Evolutionary conservation across 352 stramenopile genomes (phyloP), one percentile per base, ranked within the genome.

Genomic region (Hyaloperonospora brassicae): DNA sequence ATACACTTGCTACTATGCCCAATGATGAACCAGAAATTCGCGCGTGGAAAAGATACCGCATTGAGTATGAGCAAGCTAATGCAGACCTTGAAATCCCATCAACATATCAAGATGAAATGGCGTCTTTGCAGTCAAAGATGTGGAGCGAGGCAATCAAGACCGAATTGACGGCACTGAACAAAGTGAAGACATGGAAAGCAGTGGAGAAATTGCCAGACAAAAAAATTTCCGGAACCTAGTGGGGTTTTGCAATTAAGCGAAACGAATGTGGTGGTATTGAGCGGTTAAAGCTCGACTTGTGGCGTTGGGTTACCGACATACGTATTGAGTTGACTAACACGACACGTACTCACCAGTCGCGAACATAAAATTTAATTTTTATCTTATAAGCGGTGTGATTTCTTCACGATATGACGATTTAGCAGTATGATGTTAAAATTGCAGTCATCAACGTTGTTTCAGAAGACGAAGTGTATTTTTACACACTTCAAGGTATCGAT

Each of bases 261-360:
- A 42, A 42, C 3, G 36, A 42, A n/a, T n/a, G 10, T 42, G 36
- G 36, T 42, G 36, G 21, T 22, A 14, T 42, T 5, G 36, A 42
- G 21, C 11, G 5, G 14, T 42, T 27, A 58, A 52, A 34, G 21
- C 47, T 43, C 5, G 47, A 14, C 31, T 34, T 12, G 30, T 52
- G 13, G 30, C 47, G 4, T 30, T 42, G 27, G 21, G 45, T 13
- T 57, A 44, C 30, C 41, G 24, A n/a, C 27, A 57, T 36, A 27
- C 13, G 21, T 42, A 57, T 35, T 25, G 50, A 2, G n/a, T 50
- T 11, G 50, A 50, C 50, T 57, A 50, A 24, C n/a, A n/a, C n/a
- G n/a, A n/a, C n/a, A n/a, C n/a, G n/a, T n/a, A n/a, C n/a, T n/a
- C n/a, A n/a, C n/a, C 40, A 27, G 25, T 49, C 11, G 23, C 41